A percentile compares a stretch with the other conserved stretches of the same genome.
Evolutionary conservation across 1,284 basidiomycete species (phyloP).

Genomic region (Mycena sp.): DNA sequence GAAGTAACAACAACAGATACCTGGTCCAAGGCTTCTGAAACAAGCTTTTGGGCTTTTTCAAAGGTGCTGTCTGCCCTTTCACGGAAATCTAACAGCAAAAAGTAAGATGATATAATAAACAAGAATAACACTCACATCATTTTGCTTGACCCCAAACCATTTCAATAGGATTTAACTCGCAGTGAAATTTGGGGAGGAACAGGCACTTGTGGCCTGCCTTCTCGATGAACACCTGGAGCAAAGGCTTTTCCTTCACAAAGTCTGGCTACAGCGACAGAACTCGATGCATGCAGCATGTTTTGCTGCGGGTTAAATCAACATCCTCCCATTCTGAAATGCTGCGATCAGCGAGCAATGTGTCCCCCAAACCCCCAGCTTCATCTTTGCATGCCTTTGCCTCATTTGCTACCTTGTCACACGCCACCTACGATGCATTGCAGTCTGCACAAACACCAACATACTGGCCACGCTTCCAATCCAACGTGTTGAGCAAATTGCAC

Average conservation of each 20-base stretch:
- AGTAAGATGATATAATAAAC: not conserved
- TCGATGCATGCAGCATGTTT: not conserved
- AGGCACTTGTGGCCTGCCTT: too few relatives aligned
- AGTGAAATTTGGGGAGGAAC: too few relatives aligned
- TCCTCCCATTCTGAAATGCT: not conserved
- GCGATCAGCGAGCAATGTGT: not conserved
- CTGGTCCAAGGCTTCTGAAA: slow-evolving; percentile 24
- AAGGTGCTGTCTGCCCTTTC: slow-evolving; percentile 31
- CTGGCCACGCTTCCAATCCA: not conserved
- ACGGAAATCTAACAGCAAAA: slow-evolving; percentile 21
- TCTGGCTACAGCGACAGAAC: slow-evolving; percentile 35
- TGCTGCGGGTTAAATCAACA: slow-evolving; percentile 18
- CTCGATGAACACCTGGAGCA: not conserved
- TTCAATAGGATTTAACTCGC: too few relatives aligned
- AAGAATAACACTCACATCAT: not conserved
- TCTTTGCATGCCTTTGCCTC: slow-evolving; percentile 1
- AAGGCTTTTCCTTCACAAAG: slow-evolving; percentile 32
- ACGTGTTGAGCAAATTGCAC: not conserved
- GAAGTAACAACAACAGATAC: slow-evolving; percentile 23
- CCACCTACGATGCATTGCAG: not conserved
- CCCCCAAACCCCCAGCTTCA: not conserved
- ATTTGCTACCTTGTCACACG: not conserved
- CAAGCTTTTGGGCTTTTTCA: slow-evolving; percentile 23
- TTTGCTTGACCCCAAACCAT: not conserved
- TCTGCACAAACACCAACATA: not conserved